phyloP scores from a whole-genome alignment of 768 basidiomycete species.

The Chalciporus piperatus region DNA sequence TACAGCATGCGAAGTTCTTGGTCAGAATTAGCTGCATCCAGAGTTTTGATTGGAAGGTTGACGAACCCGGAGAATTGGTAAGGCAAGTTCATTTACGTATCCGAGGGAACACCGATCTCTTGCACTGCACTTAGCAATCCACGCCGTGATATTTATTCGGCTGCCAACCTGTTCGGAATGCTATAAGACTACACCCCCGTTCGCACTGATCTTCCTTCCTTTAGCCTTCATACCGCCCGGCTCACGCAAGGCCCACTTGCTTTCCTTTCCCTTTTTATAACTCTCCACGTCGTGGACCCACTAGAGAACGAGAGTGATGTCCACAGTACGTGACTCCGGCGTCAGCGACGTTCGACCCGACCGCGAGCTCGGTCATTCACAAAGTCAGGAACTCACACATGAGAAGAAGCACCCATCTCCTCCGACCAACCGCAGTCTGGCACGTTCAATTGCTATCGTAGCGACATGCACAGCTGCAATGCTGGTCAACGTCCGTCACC shows the following conservation, averaged over 20 bases:
- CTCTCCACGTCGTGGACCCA: neutral
- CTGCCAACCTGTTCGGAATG: neutral
- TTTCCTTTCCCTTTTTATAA: neutral
- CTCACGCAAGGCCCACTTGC: neutral
- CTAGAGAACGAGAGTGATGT: neutral
- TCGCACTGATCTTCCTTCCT: neutral
- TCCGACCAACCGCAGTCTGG: slow-evolving; percentile 20
- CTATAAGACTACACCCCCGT: slow-evolving; percentile 20
- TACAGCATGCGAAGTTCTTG: neutral
- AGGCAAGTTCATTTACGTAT: neutral
- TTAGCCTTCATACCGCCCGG: neutral
- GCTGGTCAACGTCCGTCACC: slow-evolving; percentile 34
- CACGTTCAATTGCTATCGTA: slow-evolving; percentile 31
- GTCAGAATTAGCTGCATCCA: no score
- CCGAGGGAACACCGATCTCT: no score
- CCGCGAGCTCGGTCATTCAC: slow-evolving; percentile 11
- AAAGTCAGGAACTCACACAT: slow-evolving; percentile 2
- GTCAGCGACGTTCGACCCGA: slow-evolving; percentile 12
- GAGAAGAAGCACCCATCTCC: slow-evolving; percentile 9
- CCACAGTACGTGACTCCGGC: slow-evolving; percentile 8
- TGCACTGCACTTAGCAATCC: neutral
- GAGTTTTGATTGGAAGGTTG: neutral
- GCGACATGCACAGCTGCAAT: slow-evolving; percentile 40
- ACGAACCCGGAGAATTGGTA: no score
- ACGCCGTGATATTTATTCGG: neutral